phyloP scores from a whole-genome alignment of 495 filamentous ascomycete genomes.

The Geoglossum glabrum region DNA sequence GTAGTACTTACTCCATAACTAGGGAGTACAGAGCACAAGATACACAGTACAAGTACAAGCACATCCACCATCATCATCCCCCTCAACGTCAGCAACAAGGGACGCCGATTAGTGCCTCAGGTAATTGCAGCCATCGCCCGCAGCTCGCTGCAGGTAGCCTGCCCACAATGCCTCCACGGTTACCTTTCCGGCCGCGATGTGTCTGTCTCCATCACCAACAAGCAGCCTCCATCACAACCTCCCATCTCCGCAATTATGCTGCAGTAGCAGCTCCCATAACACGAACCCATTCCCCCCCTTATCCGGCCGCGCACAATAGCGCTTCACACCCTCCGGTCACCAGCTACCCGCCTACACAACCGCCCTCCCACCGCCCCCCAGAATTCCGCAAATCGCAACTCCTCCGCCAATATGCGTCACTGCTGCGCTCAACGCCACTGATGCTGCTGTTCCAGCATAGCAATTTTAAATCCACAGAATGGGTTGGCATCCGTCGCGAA shows the following conservation, averaged over 20 bases:
- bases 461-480: slow-evolving; percentile 76
- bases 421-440: slow-evolving; percentile 72
- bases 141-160: background rate
- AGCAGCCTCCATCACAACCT: background rate
- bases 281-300: background rate
- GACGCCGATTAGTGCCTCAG: background rate
- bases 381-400: slow-evolving; percentile 89
- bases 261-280: slow-evolving; percentile 13
- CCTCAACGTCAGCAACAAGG: background rate
- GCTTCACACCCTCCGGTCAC: slow-evolving; percentile 30
- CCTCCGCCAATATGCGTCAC: slow-evolving; percentile 77
- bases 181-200: slow-evolving; percentile 15
- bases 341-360: slow-evolving; percentile 49
- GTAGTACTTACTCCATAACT: too few species aligned
- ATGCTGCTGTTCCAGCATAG: slow-evolving; percentile 94
- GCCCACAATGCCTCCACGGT: slow-evolving; percentile 26
- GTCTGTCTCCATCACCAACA: background rate
- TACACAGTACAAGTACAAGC: too few species aligned
- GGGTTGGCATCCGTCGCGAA: slow-evolving; percentile 72
- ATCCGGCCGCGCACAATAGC: background rate
- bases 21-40: too few species aligned
- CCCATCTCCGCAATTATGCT: slow-evolving; percentile 18
- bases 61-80: too few species aligned
- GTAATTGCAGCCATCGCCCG: too few species aligned
- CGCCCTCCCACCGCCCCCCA: slow-evolving; percentile 69